Evolutionary conservation across 202 grass and related monocot species (phyloP), one percentile per base, ranked within the genome.

Genomic region (Schoenoplectus triqueter): DNA sequence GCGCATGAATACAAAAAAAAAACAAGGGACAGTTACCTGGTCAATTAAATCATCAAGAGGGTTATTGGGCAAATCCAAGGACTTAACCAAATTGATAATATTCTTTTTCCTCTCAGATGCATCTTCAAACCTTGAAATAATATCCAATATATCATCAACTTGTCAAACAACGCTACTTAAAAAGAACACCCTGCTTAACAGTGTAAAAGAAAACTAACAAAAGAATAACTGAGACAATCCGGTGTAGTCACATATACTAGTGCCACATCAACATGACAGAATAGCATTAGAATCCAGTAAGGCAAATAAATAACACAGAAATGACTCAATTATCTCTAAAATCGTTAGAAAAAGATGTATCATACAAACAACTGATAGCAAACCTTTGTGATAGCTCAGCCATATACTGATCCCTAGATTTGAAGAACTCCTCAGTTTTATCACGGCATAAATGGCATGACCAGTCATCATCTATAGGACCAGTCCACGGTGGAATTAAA

Each of bases 41-140:
- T 99, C 96, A 84, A 99, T 89, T 83, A 99, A 88, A 86, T 99
- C 96, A 92, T 99, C 96, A 13, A 99, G 80, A 86, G 96, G 96
- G 87, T 99, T 99, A 84, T 99, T 99, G 62, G 96, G 96, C 39
- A 99, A 90, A 87, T 99, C 93, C 87, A 99, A 91, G 49, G 93
- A 94, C 69, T 91, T 90, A 63, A 99, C 96, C 78, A 91, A 80
- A 86, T 92, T 89, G 82, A 99, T 87, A 91, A 99, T 96, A 75
- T 94, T 99, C 49, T 48, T 51, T 80, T 89, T 96, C 71, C 88
- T 93, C 84, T 94, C 91, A 78, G 87, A 77, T 83, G 96, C 89
- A 31, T 79, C 45, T 63, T 94, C 89, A 45, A 94, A 94, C 87
- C 96, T 99, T 90, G 72, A 62, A 88, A 88, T 42, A 86, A 86